A percentile compares a stretch with the other conserved stretches of the same genome.
Evolutionary conservation across 345 rosid species (phyloP).

Genomic region (Murraya paniculata): DNA sequence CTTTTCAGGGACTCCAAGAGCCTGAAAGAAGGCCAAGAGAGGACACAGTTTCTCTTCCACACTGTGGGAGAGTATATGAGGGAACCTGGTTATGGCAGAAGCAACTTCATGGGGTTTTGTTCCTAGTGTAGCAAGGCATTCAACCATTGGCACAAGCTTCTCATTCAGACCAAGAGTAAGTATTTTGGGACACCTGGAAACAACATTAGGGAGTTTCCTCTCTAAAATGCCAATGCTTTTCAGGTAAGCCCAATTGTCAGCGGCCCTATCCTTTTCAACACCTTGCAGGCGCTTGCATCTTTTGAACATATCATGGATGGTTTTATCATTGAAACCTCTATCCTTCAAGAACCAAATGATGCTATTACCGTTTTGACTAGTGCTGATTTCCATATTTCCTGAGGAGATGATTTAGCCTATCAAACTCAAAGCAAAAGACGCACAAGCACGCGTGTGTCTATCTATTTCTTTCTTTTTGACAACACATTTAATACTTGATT

Average conservation of each 20-base stretch:
- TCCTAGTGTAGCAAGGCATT: slow-evolving; percentile 55
- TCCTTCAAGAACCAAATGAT: slow-evolving; percentile 64
- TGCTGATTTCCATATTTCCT: slow-evolving; percentile 46
- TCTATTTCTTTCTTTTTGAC: not conserved
- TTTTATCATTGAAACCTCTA: slow-evolving; percentile 58
- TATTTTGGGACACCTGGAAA: slow-evolving; percentile 74
- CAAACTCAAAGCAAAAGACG: slow-evolving; percentile 1
- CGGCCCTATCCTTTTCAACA: slow-evolving; percentile 49
- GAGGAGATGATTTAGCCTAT: slow-evolving; percentile 13
- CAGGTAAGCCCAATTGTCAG: slow-evolving; percentile 71
- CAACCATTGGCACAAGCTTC: slow-evolving; percentile 69
- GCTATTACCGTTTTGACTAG: slow-evolving; percentile 41
- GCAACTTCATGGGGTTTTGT: slow-evolving; percentile 57
- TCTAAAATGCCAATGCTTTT: slow-evolving; percentile 62
- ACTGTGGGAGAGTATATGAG: slow-evolving; percentile 71
- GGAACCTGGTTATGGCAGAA: slow-evolving; percentile 63
- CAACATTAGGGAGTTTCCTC: slow-evolving; percentile 59
- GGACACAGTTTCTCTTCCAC: slow-evolving; percentile 85
- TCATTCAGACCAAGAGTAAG: slow-evolving; percentile 55
- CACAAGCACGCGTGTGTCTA: not conserved
- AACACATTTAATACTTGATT: not conserved
- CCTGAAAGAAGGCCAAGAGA: slow-evolving; percentile 77
- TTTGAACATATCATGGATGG: slow-evolving; percentile 51
- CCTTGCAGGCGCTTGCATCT: slow-evolving; percentile 69
- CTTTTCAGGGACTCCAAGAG: slow-evolving; percentile 64